phyloP scores from a whole-genome alignment of 768 basidiomycete genomes.

The Tulasnella sp. region DNA sequence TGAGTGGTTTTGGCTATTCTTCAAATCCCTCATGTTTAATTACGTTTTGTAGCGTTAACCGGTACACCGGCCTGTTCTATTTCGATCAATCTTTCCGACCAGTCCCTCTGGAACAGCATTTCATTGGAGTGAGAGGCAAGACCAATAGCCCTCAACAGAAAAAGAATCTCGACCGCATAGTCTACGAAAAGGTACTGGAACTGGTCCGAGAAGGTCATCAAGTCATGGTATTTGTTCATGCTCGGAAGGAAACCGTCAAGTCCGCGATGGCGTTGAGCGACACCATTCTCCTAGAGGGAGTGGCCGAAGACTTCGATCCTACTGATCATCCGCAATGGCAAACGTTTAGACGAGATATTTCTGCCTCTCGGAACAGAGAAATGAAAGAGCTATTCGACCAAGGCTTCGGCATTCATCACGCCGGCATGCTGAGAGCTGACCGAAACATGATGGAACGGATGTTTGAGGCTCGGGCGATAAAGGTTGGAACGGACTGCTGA shows the following conservation, averaged over 20 bases:
- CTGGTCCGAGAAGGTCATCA: slow-evolving; percentile 91
- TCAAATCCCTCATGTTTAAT: background rate
- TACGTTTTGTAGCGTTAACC: slow-evolving; percentile 63
- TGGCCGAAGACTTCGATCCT: slow-evolving; percentile 71
- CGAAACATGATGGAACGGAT: slow-evolving; percentile 92
- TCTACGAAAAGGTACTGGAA: slow-evolving; percentile 88
- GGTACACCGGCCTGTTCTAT: slow-evolving; percentile 84
- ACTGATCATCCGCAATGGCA: slow-evolving; percentile 73
- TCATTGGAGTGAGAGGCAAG: slow-evolving; percentile 90
- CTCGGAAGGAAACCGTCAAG: slow-evolving; percentile 96
- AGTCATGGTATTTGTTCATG: slow-evolving; percentile 99
- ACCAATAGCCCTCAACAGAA: slow-evolving; percentile 64
- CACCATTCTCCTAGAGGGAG: slow-evolving; percentile 64
- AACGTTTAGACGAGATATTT: slow-evolving; percentile 72
- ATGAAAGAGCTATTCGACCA: slow-evolving; percentile 90
- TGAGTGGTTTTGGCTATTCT: slow-evolving; percentile 36
- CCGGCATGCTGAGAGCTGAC: slow-evolving; percentile 93
- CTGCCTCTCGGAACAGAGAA: slow-evolving; percentile 85
- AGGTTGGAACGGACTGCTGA: slow-evolving; percentile 48
- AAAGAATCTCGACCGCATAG: slow-evolving; percentile 81
- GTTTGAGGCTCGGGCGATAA: slow-evolving; percentile 87
- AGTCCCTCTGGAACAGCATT: slow-evolving; percentile 95
- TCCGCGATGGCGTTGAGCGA: slow-evolving; percentile 78
- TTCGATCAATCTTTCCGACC: slow-evolving; percentile 98
- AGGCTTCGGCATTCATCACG: slow-evolving; percentile 98